Conservation (phyloP, 305 asterid genomes). For the Fraxinus velutina region DNA sequence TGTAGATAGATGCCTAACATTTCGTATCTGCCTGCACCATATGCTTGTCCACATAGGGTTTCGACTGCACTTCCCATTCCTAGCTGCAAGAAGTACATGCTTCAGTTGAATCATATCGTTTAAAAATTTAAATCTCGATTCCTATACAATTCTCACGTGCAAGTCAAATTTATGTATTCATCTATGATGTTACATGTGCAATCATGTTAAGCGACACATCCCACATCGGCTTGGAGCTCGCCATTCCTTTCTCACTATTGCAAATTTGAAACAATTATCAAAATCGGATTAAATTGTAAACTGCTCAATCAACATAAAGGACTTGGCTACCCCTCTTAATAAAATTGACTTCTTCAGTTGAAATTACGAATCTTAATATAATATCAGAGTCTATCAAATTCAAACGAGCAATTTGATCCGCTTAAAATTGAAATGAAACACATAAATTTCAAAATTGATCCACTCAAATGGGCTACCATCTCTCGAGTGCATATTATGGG, state of each 20-base stretch:
- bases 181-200: neutral
- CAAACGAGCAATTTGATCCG: neutral
- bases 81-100: conserved; percentile 20
- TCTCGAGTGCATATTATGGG: neutral
- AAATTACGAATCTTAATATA: no score
- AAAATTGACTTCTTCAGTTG: neutral
- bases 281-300: neutral
- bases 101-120: neutral
- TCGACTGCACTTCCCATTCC: conserved; percentile 54
- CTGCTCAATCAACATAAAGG: neutral
- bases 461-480: neutral
- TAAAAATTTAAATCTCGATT: no score
- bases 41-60: conserved; percentile 48
- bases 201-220: neutral
- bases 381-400: neutral
- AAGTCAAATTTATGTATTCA: neutral
- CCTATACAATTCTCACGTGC: no score
- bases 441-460: no score
- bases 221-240: neutral
- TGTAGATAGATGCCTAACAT: conserved; percentile 36
- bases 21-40: conserved; percentile 28
- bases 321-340: neutral
- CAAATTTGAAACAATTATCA: neutral
- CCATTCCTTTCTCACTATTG: neutral
- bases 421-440: neutral